These are phyloP conservation scores for Trichosanthes cucumerina DNA, from an alignment of 306 rosid species.

Conservation along the genomic window DNA sequence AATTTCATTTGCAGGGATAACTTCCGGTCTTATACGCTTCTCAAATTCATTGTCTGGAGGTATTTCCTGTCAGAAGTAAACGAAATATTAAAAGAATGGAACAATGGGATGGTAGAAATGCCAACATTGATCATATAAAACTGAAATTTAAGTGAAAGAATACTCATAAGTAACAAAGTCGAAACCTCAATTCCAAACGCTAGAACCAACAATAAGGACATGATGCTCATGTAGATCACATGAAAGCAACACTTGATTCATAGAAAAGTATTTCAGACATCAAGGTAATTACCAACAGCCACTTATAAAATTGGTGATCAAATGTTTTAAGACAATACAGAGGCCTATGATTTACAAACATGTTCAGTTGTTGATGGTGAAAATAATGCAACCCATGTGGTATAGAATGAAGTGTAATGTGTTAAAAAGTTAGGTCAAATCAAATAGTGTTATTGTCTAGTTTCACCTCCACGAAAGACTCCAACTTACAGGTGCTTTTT, in stretches of 20 bases:
- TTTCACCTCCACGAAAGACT: background rate
- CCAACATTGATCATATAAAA: background rate
- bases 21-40: constrained; percentile 55
- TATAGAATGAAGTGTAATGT: background rate
- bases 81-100: constrained; percentile 1
- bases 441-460: background rate
- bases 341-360: background rate
- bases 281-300: background rate
- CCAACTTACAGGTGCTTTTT: constrained; percentile 47
- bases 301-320: background rate
- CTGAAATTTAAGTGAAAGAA: background rate
- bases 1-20: constrained; percentile 56
- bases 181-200: background rate
- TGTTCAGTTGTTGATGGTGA: background rate
- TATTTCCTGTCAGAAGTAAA: constrained; percentile 31
- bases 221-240: background rate
- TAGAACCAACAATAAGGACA: background rate
- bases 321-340: background rate
- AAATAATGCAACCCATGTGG: background rate
- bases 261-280: background rate
- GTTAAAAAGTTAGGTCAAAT: background rate
- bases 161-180: background rate
- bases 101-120: background rate
- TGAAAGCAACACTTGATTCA: background rate
- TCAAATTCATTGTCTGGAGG: constrained; percentile 61